Conservation (phyloP, 495 filamentous ascomycete species). For the Neurospora intermedia region DNA sequence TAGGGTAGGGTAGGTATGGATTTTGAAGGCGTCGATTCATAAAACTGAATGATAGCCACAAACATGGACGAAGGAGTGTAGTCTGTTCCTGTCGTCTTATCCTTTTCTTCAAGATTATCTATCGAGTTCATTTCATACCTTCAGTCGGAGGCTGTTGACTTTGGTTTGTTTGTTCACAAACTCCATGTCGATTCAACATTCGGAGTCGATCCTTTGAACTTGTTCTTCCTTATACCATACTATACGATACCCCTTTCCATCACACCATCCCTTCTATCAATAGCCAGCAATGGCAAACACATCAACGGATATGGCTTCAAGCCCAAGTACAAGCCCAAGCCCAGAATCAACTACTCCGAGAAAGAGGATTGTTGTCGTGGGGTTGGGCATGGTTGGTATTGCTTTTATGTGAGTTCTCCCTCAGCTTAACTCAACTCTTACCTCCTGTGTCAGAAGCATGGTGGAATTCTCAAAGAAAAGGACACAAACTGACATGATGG, state of each 20-base stretch:
- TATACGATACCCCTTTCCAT: neutral
- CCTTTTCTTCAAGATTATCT: no score
- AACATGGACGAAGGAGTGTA: neutral
- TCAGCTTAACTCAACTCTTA: neutral
- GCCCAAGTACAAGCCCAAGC: neutral
- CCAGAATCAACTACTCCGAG: conserved; percentile 12
- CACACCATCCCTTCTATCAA: neutral
- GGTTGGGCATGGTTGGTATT: conserved; percentile 92
- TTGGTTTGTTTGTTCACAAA: no score
- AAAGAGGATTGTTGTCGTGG: conserved; percentile 76
- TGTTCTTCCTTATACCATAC: neutral
- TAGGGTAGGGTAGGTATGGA: no score
- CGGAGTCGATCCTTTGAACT: neutral
- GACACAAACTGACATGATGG: neutral
- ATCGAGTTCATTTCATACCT: no score
- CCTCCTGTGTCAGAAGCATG: no score
- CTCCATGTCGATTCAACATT: neutral
- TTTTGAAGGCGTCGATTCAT: neutral
- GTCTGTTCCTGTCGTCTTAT: neutral
- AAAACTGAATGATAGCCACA: neutral
- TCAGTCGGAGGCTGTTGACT: no score
- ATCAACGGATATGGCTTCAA: conserved; percentile 21
- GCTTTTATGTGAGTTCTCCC: conserved; percentile 65
- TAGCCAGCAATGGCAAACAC: no score
- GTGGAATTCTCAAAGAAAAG: conserved; percentile 15